Evolutionary conservation across 805 yeast genomes (phyloP), one percentile per base, ranked within the genome.

Genomic region (Yarrowia osloensis): DNA sequence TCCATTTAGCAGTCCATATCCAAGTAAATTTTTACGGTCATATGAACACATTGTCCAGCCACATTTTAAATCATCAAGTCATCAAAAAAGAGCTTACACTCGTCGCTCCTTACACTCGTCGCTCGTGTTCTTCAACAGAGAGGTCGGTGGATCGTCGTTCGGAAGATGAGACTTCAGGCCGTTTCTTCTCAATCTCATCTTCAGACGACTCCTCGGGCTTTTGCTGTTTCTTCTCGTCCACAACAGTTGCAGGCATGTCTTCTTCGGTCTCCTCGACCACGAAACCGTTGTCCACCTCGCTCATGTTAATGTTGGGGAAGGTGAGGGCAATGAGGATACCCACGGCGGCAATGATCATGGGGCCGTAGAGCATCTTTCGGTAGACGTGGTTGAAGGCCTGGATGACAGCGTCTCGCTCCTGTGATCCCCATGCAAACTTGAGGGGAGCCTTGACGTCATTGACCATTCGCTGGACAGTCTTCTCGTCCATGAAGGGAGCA

Each of bases 311-410:
- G 31, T 67, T 44, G 28, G 57, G 39, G 44, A 49, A 52, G 5
- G 66, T 42, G n/a, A 65, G 50, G 3, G 63, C 52, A 6, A 67
- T 47, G 17, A 65, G 37, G 8, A 59, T 29, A 1, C 67, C 50
- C 12, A 55, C 44, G n/a, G 52, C 68, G 3, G 50, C 67, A 6
- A 67, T 31, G 17, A 65, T 33, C 29, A 67, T 47, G 4, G 69
- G 67, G 0, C 67, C 65, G 15, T 65, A 39, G 28, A 67, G 55
- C 35, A 67, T 52, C 26, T 24, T 22, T 35, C 67, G 31, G 65
- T 65, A 65, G 21, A 67, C 67, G 37, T 54, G 28, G 54, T 67
- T 67, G 54, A 33, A 67, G 22, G 69, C 67, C 7, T 26, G 21
- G 19, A 55, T 65, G 35, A 66, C 50, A 3, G 65, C 66, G 4